Evolutionary conservation across 352 stramenopile species (phyloP), one percentile per base, ranked within the genome.

Genomic region (Pythium graminicola): DNA sequence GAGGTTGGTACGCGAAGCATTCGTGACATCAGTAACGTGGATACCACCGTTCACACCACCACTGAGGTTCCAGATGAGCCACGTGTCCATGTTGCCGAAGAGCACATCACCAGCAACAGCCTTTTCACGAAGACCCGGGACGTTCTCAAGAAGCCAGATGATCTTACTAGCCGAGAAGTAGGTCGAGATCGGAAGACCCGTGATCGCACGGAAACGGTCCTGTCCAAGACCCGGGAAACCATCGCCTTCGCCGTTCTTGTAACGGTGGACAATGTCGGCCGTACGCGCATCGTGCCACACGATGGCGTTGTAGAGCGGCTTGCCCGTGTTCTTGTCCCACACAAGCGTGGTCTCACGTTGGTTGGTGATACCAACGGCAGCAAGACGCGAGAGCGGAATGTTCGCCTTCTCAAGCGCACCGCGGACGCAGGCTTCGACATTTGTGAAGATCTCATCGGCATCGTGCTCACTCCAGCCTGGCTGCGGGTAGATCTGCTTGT

Each of bases 161-260:
- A 99, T 84, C 71, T 99, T 99, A 31, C 95, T 96, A 19, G 84
- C 96, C 31, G 95, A 97, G 73, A 99, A 99, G 78, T 99, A 99
- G 26, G 88, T 96, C 31, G 94, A 83, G 31, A 99, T 84, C 6
- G 96, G 96, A 27, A 99, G 72, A 7, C 97, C 97, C 5, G 96
- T 99, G 43, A 83, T 62, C 10, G 68, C 41, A 41, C 81, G 81
- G 65, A 91, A 91, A 39, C 81, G 75, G 67, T 89, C 76, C 20
- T 31, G 55, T 17, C 77, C 79, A 17, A 69, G 68, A 47, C 70
- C 73, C 10, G 66, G 23, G 50, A 86, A 86, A 17, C 72, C 73
- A 20, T 71, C 61, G 29, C 72, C 72, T 35, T 83, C 66, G 29
- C 76, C 74, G 59, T 81, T 81, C 61, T 86, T 85, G 9, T 88